Percentiles rank a stretch among this genome's conserved stretches.
phyloP scores from a whole-genome alignment of 768 basidiomycete species.

The Rhodotorula paludigena region DNA sequence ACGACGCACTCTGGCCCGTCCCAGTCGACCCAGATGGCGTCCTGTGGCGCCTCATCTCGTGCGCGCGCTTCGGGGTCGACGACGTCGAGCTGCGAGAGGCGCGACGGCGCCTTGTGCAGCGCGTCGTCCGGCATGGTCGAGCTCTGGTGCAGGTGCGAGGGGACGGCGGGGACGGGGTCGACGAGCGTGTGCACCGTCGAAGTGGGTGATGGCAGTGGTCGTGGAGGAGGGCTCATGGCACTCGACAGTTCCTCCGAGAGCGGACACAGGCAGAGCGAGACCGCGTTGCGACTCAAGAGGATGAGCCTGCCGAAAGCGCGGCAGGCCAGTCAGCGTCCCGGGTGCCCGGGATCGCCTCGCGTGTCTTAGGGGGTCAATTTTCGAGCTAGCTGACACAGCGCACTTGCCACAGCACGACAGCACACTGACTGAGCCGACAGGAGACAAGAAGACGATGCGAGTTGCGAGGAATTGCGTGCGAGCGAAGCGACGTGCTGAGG shows the following conservation, averaged over 20 bases:
- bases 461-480: background rate
- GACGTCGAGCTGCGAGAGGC: background rate
- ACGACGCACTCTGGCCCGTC: constrained; percentile 16
- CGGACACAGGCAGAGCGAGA: background rate
- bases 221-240: no score
- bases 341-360: no score
- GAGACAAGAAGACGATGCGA: background rate
- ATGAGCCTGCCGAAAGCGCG: no score
- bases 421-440: no score
- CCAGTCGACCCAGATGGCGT: constrained; percentile 35
- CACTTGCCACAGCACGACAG: no score
- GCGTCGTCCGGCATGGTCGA: background rate
- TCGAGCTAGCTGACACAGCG: no score
- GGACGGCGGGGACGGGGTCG: background rate
- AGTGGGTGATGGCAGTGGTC: background rate
- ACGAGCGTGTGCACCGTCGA: constrained; percentile 6
- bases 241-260: no score
- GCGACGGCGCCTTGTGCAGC: background rate
- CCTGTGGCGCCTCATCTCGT: background rate
- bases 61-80: constrained; percentile 2
- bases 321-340: no score
- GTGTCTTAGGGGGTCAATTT: no score
- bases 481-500: background rate
- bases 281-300: no score
- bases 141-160: no score